Percentiles rank a stretch among this genome's conserved stretches.
Evolutionary conservation across 305 asterid genomes (phyloP).

Genomic region (Fraxinus xanthoxyloides): DNA sequence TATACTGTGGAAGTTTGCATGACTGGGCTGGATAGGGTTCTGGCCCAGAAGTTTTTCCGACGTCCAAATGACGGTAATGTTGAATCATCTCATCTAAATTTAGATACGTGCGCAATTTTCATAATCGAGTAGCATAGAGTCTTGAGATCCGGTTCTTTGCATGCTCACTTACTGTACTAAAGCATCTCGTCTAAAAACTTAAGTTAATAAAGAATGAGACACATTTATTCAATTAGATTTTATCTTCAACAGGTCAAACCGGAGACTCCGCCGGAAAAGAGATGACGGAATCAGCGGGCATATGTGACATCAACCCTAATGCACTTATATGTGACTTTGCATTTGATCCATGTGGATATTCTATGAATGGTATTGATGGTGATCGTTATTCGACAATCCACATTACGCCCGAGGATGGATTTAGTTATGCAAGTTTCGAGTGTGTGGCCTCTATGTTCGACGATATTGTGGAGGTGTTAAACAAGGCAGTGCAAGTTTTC

Average conservation of each 20-base stretch:
- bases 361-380: conserved; percentile 84
- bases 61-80: conserved; percentile 41
- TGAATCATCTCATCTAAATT: background rate
- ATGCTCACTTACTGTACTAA: background rate
- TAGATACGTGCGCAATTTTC: background rate
- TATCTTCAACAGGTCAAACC: conserved; percentile 2
- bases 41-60: conserved; percentile 66
- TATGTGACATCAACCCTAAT: conserved; percentile 44
- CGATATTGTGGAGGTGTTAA: conserved; percentile 41
- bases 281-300: conserved; percentile 73
- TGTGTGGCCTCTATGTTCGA: conserved; percentile 58
- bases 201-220: background rate
- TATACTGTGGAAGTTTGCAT: conserved; percentile 73
- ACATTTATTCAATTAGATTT: background rate
- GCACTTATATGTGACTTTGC: conserved; percentile 82
- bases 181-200: background rate
- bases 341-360: conserved; percentile 93
- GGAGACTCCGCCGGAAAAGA: conserved; percentile 76
- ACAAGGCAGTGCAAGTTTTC: conserved; percentile 64
- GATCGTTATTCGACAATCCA: conserved; percentile 86
- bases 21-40: conserved; percentile 73
- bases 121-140: background rate
- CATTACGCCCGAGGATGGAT: conserved; percentile 95
- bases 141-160: background rate
- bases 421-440: conserved; percentile 92